phyloP scores from a whole-genome alignment of 495 filamentous ascomycete species.

The Penicillium fimorum region DNA sequence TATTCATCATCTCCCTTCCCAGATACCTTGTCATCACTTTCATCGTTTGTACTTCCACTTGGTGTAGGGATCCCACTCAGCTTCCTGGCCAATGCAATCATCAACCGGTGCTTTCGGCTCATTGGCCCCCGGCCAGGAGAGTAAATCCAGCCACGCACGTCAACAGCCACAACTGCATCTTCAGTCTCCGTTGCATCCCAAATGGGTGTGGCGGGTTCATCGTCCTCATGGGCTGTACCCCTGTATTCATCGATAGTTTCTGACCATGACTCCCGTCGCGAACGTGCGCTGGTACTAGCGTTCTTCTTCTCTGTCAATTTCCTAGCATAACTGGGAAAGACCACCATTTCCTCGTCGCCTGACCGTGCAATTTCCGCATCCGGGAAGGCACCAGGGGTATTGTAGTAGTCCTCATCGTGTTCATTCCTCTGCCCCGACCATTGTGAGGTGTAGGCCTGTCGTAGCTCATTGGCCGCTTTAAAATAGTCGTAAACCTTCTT shows the following conservation, averaged over 20 bases:
- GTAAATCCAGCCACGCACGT: slow-evolving; percentile 94
- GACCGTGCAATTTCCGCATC: slow-evolving; percentile 74
- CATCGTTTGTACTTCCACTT: slow-evolving; percentile 32
- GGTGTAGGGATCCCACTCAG: slow-evolving; percentile 81
- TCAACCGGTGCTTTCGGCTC: slow-evolving; percentile 79
- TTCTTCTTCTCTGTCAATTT: slow-evolving; percentile 48
- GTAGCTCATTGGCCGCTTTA: slow-evolving; percentile 85
- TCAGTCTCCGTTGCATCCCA: slow-evolving; percentile 72
- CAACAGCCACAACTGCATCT: slow-evolving; percentile 79
- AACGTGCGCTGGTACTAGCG: slow-evolving; percentile 12
- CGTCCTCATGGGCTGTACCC: slow-evolving; percentile 24
- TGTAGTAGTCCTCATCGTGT: slow-evolving; percentile 53
- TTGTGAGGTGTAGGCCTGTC: slow-evolving; percentile 72
- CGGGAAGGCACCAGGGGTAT: slow-evolving; percentile 75
- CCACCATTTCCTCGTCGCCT: slow-evolving; percentile 85
- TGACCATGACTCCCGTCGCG: slow-evolving; percentile 31
- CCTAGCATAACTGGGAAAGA: slow-evolving; percentile 90
- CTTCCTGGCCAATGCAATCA: slow-evolving; percentile 78
- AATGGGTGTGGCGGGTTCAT: slow-evolving; percentile 42
- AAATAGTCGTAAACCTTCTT: slow-evolving; percentile 82
- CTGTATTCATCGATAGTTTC: slow-evolving; percentile 43
- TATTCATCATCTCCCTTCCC: slow-evolving; percentile 53
- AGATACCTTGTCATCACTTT: slow-evolving; percentile 20
- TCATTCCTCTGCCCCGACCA: slow-evolving; percentile 53
- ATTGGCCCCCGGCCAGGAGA: slow-evolving; percentile 81